Base-by-base conservation (phyloP, 306 rosid genomes). In the Luffa aegyptiaca region DNA sequence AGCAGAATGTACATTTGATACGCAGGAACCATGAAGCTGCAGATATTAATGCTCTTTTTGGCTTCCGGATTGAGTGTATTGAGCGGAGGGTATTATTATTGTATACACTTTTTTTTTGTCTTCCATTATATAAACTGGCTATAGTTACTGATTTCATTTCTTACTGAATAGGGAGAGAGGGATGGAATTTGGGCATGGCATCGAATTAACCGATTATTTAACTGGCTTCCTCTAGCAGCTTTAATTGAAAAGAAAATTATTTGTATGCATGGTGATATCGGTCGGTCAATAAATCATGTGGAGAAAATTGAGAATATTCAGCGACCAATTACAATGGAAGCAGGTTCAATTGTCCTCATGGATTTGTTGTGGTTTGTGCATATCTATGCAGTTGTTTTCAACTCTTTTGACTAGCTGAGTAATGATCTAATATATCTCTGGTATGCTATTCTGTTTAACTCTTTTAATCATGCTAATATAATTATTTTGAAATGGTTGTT, bases 101-200 rank as follows among this genome's bases (percentile, higher is more conserved):
- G 37, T 35, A 45, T 79, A 41, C 76, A 20, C 51, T 13, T 3
- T 2, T 77, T 68, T 20, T 76, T 64, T 39, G 36, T n/a, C 42
- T 45, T 17, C 76, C 79, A 79, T 80, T 68, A 33, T 59, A 53
- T 56, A 12, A 81, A 70, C 71, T 58, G 57, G 62, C 79, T 81
- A 44, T 44, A 80, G n/a, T 63, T 80, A 84, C 82, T 52, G 71
- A 58, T 81, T 74, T 70, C 78, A 57, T 82, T 41, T 81, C 52
- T 82, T 85, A 68, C 63, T 84, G 79, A 84, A 70, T 89, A 96
- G 99, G 99, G 99, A 16, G 99, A 96, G 83, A 88, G 99, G 84
- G 99, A 96, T 63, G 99, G 99, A 89, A 96, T 96, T 78, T 96
- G 99, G 99, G 86, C 96, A 26, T 96, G 99, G 99, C 98, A 93